These are phyloP conservation scores for Hortiboletus flavorubellus DNA, from an alignment of 768 basidiomycete species.

Conservation along the genomic window DNA sequence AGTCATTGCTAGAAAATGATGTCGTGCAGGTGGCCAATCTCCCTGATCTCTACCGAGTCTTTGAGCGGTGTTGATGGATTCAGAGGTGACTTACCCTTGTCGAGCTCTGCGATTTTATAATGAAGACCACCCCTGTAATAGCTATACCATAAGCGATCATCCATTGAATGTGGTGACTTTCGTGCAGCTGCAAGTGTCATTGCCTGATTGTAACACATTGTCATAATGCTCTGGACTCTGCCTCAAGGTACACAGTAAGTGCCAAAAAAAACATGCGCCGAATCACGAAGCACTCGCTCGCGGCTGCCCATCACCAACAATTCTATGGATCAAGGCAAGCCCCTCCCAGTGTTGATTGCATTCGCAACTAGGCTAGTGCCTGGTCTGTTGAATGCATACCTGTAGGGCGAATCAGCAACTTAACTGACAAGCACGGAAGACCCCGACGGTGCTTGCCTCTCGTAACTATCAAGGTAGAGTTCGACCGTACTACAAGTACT, in stretches of 20 bases:
- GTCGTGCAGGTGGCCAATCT: constrained; percentile 87
- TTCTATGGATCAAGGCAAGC: constrained; percentile 47
- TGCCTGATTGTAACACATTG: too few relatives aligned
- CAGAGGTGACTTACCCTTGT: not conserved
- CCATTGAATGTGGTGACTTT: not conserved
- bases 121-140: not conserved
- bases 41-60: constrained; percentile 91
- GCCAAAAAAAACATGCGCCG: too few relatives aligned
- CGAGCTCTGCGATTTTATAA: not conserved
- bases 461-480: constrained; percentile 69
- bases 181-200: not conserved
- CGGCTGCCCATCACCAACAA: not conserved
- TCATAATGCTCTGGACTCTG: not conserved
- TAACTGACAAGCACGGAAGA: not conserved
- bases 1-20: constrained; percentile 62
- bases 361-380: constrained; percentile 75
- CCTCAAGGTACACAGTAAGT: not conserved
- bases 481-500: constrained; percentile 65
- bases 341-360: constrained; percentile 66
- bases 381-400: constrained; percentile 74
- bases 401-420: constrained; percentile 21
- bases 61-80: constrained; percentile 79
- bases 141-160: not conserved
- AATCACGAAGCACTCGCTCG: not conserved
- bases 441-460: constrained; percentile 41